Evolutionary conservation across 345 rosid genomes (phyloP).

Genomic region (Fremontodendron californicum): DNA sequence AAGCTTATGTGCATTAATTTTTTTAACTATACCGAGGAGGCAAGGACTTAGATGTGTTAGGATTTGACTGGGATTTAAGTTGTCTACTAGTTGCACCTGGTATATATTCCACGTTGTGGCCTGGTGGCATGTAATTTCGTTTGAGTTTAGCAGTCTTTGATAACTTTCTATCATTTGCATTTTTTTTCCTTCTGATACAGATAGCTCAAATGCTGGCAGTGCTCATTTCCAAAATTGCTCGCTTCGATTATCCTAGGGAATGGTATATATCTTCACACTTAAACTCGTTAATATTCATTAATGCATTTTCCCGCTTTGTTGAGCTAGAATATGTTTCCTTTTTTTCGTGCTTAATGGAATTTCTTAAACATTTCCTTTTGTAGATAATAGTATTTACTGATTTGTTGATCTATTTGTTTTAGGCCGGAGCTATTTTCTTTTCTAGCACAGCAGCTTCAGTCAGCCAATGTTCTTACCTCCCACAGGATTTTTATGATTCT

Average conservation of each 20-base stretch:
- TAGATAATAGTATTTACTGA: conserved; percentile 16
- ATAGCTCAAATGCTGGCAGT: conserved; percentile 85
- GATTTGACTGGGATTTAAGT: conserved; percentile 9
- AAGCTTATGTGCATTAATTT: not conserved
- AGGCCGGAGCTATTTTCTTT: conserved; percentile 92
- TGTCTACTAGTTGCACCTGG: not conserved
- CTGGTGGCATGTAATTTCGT: not conserved
- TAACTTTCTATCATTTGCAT: not conserved
- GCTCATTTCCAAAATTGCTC: conserved; percentile 88
- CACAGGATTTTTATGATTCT: conserved; percentile 92
- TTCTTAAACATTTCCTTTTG: conserved; percentile 3
- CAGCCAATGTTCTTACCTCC: conserved; percentile 74
- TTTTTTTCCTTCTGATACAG: conserved; percentile 38
- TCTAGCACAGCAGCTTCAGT: conserved; percentile 79
- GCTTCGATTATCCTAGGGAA: conserved; percentile 95
- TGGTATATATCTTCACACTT: conserved; percentile 46
- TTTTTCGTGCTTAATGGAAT: not conserved
- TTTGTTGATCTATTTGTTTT: conserved; percentile 29
- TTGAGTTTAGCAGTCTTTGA: conserved; percentile 1
- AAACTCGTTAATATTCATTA: not conserved
- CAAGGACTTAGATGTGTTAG: not conserved
- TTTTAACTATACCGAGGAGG: not conserved
- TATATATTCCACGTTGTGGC: not conserved
- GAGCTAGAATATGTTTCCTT: not conserved
- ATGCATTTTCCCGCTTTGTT: not conserved